phyloP scores from a whole-genome alignment of 352 stramenopile genomes.

The Phytopythium ostracodes region DNA sequence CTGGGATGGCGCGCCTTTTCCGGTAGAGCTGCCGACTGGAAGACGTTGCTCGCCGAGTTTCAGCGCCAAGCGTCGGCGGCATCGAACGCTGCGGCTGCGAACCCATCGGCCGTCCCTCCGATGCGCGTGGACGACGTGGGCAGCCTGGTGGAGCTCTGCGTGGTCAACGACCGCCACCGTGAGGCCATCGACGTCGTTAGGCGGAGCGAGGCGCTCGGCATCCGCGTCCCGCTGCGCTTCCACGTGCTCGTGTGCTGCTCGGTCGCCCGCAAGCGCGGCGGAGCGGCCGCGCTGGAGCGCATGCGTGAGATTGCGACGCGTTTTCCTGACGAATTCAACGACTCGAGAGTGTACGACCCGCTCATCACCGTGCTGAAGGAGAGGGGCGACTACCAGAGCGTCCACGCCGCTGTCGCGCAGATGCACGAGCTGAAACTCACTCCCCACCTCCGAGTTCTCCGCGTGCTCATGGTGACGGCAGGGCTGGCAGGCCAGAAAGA shows the following conservation, averaged over 20 bases:
- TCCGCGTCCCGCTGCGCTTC: conserved; percentile 25
- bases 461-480: conserved; percentile 53
- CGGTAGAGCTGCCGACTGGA: not conserved
- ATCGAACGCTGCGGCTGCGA: conserved; percentile 7
- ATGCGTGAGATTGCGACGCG: conserved; percentile 24
- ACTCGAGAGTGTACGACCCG: conserved; percentile 36
- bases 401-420: conserved; percentile 49
- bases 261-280: conserved; percentile 42
- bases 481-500: conserved; percentile 42
- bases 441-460: conserved; percentile 49
- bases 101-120: not conserved
- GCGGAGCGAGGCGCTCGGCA: conserved; percentile 31
- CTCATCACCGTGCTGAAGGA: conserved; percentile 52
- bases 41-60: conserved; percentile 28
- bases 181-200: conserved; percentile 49
- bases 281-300: conserved; percentile 37
- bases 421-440: conserved; percentile 53
- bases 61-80: conserved; percentile 26
- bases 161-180: conserved; percentile 34
- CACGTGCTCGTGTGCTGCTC: conserved; percentile 45
- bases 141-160: conserved; percentile 35
- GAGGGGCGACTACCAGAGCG: conserved; percentile 57
- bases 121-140: conserved; percentile 17
- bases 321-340: conserved; percentile 17
- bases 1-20: not conserved